phyloP scores from a whole-genome alignment of 768 basidiomycete species.

The Lenzites betulinus region DNA sequence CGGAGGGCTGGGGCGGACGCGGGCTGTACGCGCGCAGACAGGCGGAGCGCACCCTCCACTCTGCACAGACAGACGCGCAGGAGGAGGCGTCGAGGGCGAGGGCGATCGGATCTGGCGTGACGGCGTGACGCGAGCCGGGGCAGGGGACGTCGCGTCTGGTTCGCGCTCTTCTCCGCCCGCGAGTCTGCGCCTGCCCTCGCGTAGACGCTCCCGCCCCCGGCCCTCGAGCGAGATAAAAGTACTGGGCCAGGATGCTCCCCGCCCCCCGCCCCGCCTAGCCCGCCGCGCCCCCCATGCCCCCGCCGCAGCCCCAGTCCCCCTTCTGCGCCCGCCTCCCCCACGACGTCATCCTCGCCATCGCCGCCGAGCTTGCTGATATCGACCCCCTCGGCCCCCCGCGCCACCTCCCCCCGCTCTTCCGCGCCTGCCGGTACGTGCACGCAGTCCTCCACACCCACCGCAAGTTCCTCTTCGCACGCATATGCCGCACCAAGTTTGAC shows the following conservation, averaged over 20 bases:
- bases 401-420: slow-evolving; percentile 50
- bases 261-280: slow-evolving; percentile 14
- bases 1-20: background rate
- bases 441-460: slow-evolving; percentile 36
- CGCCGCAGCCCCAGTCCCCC: slow-evolving; percentile 19
- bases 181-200: background rate
- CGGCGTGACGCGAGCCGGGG: background rate
- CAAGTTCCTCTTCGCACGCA: slow-evolving; percentile 48
- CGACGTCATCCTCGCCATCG: slow-evolving; percentile 54
- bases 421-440: slow-evolving; percentile 44
- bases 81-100: no score
- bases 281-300: slow-evolving; percentile 1
- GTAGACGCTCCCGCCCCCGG: slow-evolving; percentile 1
- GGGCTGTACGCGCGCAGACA: background rate
- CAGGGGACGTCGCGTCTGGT: no score
- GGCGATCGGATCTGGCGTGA: background rate
- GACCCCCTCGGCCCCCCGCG: slow-evolving; percentile 49
- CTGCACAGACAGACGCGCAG: no score
- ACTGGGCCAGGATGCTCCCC: slow-evolving; percentile 7
- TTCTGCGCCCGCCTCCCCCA: slow-evolving; percentile 38
- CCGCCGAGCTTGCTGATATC: slow-evolving; percentile 45
- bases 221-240: slow-evolving; percentile 11
- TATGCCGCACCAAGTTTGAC: slow-evolving; percentile 64
- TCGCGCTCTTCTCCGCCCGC: slow-evolving; percentile 17
- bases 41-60: background rate